phyloP scores from a whole-genome alignment of 768 basidiomycete genomes.

The Leccinellum albellum region DNA sequence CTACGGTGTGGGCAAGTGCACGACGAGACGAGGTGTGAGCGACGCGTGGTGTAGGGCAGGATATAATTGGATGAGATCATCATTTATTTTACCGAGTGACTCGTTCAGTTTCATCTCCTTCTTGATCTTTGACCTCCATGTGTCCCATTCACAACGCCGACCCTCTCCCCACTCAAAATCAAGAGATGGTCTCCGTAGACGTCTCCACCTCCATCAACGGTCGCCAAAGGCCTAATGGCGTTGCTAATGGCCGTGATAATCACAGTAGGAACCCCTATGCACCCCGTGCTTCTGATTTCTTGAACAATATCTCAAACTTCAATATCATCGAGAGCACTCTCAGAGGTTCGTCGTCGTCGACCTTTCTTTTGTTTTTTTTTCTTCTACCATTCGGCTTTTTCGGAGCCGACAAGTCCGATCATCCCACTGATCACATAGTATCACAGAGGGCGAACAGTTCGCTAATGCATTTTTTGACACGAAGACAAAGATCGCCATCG shows the following conservation, averaged over 20 bases:
- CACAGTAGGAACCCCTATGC: slow-evolving; percentile 76
- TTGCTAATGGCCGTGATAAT: slow-evolving; percentile 36
- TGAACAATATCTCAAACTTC: slow-evolving; percentile 90
- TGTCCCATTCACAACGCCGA: slow-evolving; percentile 60
- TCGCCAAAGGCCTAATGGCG: slow-evolving; percentile 34
- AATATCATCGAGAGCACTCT: slow-evolving; percentile 97
- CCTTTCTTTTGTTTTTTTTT: not conserved
- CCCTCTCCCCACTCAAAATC: slow-evolving; percentile 36
- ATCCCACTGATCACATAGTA: slow-evolving; percentile 4
- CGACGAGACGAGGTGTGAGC: slow-evolving; percentile 77
- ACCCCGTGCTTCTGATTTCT: slow-evolving; percentile 85
- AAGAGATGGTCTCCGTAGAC: slow-evolving; percentile 72
- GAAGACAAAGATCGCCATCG: slow-evolving; percentile 99
- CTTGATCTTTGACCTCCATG: slow-evolving; percentile 7
- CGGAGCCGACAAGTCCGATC: slow-evolving; percentile 13
- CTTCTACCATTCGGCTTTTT: not conserved
- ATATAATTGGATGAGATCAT: not conserved
- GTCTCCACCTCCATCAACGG: slow-evolving; percentile 34
- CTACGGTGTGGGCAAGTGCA: slow-evolving; percentile 70
- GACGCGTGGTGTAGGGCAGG: slow-evolving; percentile 50
- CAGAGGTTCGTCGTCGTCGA: slow-evolving; percentile 56
- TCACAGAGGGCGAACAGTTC: slow-evolving; percentile 94
- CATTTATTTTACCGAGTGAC: slow-evolving; percentile 6
- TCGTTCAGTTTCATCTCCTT: slow-evolving; percentile 2
- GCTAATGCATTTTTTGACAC: slow-evolving; percentile 99